Evolutionary conservation across 1,284 basidiomycete genomes (phyloP).

Genomic region (Tilletia indica): DNA sequence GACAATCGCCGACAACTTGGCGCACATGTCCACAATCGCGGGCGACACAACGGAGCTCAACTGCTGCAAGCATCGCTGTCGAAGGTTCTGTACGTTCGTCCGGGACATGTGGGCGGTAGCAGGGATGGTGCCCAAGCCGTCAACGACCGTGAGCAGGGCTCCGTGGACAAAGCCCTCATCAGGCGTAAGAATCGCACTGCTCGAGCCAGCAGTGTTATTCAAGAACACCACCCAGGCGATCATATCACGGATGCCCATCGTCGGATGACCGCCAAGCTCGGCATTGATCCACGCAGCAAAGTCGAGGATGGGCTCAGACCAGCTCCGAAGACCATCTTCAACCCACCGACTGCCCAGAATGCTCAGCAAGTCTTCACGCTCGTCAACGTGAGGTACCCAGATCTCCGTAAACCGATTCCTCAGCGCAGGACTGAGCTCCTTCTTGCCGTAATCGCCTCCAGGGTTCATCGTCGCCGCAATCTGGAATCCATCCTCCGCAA

Average conservation of each 20-base stretch:
- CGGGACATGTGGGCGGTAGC: slow-evolving; percentile 58
- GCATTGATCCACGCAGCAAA: slow-evolving; percentile 79
- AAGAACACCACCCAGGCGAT: slow-evolving; percentile 89
- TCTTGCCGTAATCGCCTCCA: slow-evolving; percentile 98
- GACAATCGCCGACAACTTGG: slow-evolving; percentile 59
- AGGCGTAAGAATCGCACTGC: slow-evolving; percentile 23
- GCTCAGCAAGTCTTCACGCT: slow-evolving; percentile 71
- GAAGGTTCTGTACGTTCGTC: slow-evolving; percentile 69
- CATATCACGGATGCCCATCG: slow-evolving; percentile 67
- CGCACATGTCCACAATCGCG: slow-evolving; percentile 27
- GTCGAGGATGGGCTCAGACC: slow-evolving; percentile 70
- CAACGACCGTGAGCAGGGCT: slow-evolving; percentile 57
- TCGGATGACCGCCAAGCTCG: slow-evolving; percentile 64
- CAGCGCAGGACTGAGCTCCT: slow-evolving; percentile 93
- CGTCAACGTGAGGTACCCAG: slow-evolving; percentile 88
- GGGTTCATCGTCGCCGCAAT: slow-evolving; percentile 99
- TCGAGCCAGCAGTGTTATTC: slow-evolving; percentile 63
- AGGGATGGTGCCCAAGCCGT: slow-evolving; percentile 56
- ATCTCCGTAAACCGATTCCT: slow-evolving; percentile 99
- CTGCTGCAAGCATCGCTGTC: slow-evolving; percentile 56
- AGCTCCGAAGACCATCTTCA: slow-evolving; percentile 61
- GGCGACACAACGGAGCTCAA: slow-evolving; percentile 57
- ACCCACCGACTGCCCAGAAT: slow-evolving; percentile 65
- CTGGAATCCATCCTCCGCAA: slow-evolving; percentile 65
- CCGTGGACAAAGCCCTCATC: slow-evolving; percentile 57